These are phyloP conservation scores for Papiliotrema flavescens DNA, from an alignment of 1,284 basidiomycete species.

Conservation along the genomic window DNA sequence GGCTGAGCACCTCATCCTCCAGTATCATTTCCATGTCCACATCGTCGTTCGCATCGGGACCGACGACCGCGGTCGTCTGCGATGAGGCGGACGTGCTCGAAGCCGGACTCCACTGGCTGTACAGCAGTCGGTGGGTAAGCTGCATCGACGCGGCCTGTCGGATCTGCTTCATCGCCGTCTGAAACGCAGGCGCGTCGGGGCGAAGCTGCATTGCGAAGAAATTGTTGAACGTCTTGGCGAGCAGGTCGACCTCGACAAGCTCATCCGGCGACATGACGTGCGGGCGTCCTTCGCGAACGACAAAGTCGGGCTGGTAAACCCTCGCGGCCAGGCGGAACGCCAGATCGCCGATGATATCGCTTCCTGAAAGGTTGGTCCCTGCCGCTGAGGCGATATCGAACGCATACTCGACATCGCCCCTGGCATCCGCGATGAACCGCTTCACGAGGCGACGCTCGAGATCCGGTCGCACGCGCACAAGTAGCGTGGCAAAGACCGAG, in stretches of 20 bases:
- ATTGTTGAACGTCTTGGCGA: slow-evolving; percentile 6
- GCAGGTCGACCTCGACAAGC: neutral
- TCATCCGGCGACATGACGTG: neutral
- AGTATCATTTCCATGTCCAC: neutral
- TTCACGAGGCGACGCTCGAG: no score
- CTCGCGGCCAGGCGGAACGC: slow-evolving; percentile 13
- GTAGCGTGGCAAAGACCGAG: neutral
- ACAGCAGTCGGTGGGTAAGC: neutral
- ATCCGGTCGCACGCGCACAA: no score
- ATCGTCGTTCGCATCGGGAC: neutral
- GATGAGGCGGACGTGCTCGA: neutral
- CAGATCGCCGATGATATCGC: slow-evolving; percentile 7
- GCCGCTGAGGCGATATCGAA: neutral
- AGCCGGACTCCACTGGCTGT: neutral
- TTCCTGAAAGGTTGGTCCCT: neutral
- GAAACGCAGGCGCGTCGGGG: no score
- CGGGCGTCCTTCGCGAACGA: neutral
- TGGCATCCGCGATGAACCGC: neutral
- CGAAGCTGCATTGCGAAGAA: slow-evolving; percentile 5
- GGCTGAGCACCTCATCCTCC: neutral
- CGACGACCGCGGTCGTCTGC: no score
- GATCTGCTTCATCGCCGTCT: slow-evolving; percentile 1
- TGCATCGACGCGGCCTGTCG: neutral
- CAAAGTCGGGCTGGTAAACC: neutral
- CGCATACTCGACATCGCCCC: neutral